A percentile compares a stretch with the other conserved stretches of the same genome.
These are phyloP conservation scores for Citrus hindsii DNA, from an alignment of 345 rosid genomes.

Conservation along the genomic window DNA sequence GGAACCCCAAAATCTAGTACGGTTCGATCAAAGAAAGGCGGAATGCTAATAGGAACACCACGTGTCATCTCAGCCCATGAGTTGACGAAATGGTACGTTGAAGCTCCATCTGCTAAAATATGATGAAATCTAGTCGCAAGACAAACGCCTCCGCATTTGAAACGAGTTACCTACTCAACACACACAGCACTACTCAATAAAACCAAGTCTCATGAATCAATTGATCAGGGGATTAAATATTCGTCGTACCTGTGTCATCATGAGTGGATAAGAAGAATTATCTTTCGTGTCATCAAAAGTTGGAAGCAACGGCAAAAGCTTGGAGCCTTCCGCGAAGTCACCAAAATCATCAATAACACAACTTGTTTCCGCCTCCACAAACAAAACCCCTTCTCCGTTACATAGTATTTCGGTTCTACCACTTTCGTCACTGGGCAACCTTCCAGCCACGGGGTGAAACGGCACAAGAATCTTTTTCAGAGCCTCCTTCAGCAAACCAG, in stretches of 20 bases:
- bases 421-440: constrained; percentile 17
- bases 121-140: constrained; percentile 10
- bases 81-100: neutral
- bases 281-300: constrained; percentile 12
- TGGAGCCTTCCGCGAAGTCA: neutral
- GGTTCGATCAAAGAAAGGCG: constrained; percentile 9
- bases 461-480: constrained; percentile 28
- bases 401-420: constrained; percentile 28
- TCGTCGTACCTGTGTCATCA: constrained; percentile 21
- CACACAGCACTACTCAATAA: no score
- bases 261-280: constrained; percentile 25
- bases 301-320: constrained; percentile 21
- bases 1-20: neutral
- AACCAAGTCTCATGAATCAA: neutral
- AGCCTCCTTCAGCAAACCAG: constrained; percentile 22
- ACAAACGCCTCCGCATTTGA: constrained; percentile 15
- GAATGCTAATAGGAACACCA: neutral
- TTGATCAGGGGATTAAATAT: neutral
- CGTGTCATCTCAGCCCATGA: constrained; percentile 8
- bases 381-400: constrained; percentile 28
- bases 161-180: neutral
- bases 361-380: constrained; percentile 27
- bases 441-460: constrained; percentile 36
- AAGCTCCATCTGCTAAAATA: neutral
- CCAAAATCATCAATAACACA: neutral